Base-by-base conservation (phyloP, 768 basidiomycete genomes). In the Kwoniella heveanensis region DNA sequence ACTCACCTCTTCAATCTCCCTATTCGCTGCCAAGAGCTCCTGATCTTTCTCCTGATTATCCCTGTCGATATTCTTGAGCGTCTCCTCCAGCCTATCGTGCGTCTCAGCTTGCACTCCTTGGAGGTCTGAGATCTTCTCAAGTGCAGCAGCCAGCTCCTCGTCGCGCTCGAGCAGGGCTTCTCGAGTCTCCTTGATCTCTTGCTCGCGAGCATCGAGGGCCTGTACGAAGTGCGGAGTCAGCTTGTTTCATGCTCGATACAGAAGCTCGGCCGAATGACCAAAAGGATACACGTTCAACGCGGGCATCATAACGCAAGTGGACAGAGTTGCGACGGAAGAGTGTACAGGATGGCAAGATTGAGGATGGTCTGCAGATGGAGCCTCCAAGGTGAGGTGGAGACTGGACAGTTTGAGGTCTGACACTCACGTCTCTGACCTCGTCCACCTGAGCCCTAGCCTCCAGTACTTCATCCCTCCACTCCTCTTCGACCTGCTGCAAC, bases 401-500 rank as follows among this genome's bases (percentile, higher is more conserved):
- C n/a, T n/a, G n/a, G n/a, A n/a, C n/a, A n/a, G n/a, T n/a, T n/a
- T n/a, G n/a, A n/a, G n/a, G n/a, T n/a, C n/a, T n/a, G n/a, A 10
- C n/a, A 70, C 77, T 65, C 64, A 77, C 76, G 61, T 79, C 75
- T 57, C 73, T 77, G 10, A 82, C 83, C 77, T 94, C 90, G 60
- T 92, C 90, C 0, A 88, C 86, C 70, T 91, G 90, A 2, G 83
- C 85, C 63, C 88, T 83, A 1, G 87, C 87, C 67, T 92, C 90
- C 65, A 91, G 87, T 1, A 94, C 87, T 74, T 95, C 93, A 2
- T 89, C 90, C 59, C 88, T 82, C 92, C 92, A 95, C 70, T 91
- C 90, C 47, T 88, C 85, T 71, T 91, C 90, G 7, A 92, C 88
- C 1, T 72, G 69, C 52, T 74, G 57, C 22, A 77, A 66, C 55